Percentiles rank a stretch among this genome's conserved stretches.
Conservation (phyloP, 1,284 basidiomycete genomes). For the Vanrija pseudolonga region DNA sequence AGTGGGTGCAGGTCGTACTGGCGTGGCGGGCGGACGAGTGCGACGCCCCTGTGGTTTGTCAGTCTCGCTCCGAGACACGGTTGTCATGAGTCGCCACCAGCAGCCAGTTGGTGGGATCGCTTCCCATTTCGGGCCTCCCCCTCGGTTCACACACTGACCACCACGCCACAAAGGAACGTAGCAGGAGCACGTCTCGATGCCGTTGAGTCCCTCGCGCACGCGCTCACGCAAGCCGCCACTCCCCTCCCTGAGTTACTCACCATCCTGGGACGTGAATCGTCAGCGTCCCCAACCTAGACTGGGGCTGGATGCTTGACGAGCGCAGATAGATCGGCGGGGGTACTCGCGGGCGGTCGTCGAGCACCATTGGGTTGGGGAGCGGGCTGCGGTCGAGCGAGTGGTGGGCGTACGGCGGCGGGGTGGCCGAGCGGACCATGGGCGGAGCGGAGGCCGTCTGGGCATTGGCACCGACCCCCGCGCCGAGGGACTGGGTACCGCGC, state of each 20-base stretch:
- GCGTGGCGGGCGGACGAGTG: conserved; percentile 35
- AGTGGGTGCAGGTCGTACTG: conserved; percentile 32
- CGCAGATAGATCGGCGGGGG: conserved; percentile 42
- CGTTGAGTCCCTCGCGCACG: too few relatives aligned
- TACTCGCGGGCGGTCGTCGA: conserved; percentile 36
- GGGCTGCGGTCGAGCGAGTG: conserved; percentile 37
- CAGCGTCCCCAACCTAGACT: conserved; percentile 24
- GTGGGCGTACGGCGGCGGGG: conserved; percentile 33
- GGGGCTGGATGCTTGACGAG: conserved; percentile 25
- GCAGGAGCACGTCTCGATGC: too few relatives aligned
- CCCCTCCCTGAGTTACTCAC: conserved; percentile 19
- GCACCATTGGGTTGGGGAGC: conserved; percentile 22
- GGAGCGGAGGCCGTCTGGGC: background rate
- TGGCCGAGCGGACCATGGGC: conserved; percentile 6
- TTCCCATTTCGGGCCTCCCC: background rate
- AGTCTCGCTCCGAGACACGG: background rate
- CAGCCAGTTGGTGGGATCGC: too few relatives aligned
- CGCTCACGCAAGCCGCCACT: too few relatives aligned
- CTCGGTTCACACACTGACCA: too few relatives aligned
- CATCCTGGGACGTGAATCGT: conserved; percentile 42
- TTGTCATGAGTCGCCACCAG: background rate
- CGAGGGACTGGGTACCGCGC: too few relatives aligned
- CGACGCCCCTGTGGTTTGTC: conserved; percentile 32
- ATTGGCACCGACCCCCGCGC: background rate
- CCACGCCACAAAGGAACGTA: too few relatives aligned